Conservation (phyloP, 352 stramenopile species). For the Detonula confervacea region DNA sequence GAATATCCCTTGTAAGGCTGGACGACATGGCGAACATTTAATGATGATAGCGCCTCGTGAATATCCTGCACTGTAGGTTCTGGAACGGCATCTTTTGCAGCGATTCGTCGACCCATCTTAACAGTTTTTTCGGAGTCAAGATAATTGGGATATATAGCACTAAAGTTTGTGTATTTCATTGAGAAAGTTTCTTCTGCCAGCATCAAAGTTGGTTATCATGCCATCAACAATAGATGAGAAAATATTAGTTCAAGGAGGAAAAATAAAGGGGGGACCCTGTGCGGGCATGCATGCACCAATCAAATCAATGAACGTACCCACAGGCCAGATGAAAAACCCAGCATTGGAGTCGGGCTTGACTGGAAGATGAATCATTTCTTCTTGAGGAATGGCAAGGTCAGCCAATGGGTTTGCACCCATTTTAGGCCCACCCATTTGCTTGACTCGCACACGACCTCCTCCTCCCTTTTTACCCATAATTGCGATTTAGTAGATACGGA, state of each 20-base stretch:
- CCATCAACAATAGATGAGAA: too few species aligned
- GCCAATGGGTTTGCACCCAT: conserved; percentile 68
- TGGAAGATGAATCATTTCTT: conserved; percentile 74
- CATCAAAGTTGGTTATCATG: not conserved
- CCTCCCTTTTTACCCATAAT: conserved; percentile 72
- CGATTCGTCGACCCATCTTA: conserved; percentile 67
- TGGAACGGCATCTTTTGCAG: conserved; percentile 58
- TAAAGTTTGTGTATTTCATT: conserved; percentile 72
- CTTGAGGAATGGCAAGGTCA: conserved; percentile 59
- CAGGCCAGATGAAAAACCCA: conserved; percentile 76
- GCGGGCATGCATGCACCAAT: not conserved
- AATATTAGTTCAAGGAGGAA: too few species aligned
- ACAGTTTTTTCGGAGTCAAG: conserved; percentile 80
- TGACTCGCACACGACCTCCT: conserved; percentile 65
- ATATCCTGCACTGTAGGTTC: conserved; percentile 75
- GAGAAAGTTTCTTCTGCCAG: conserved; percentile 65
- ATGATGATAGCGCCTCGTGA: conserved; percentile 63
- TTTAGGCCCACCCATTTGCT: conserved; percentile 71
- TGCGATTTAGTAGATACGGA: conserved; percentile 1
- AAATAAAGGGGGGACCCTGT: too few species aligned
- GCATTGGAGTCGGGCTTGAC: conserved; percentile 64
- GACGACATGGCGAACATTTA: conserved; percentile 75
- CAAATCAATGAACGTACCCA: conserved; percentile 56
- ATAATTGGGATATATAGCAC: conserved; percentile 77
- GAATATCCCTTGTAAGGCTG: conserved; percentile 82